Evolutionary conservation across 345 rosid species (phyloP).

Genomic region (Isatis tinctoria): DNA sequence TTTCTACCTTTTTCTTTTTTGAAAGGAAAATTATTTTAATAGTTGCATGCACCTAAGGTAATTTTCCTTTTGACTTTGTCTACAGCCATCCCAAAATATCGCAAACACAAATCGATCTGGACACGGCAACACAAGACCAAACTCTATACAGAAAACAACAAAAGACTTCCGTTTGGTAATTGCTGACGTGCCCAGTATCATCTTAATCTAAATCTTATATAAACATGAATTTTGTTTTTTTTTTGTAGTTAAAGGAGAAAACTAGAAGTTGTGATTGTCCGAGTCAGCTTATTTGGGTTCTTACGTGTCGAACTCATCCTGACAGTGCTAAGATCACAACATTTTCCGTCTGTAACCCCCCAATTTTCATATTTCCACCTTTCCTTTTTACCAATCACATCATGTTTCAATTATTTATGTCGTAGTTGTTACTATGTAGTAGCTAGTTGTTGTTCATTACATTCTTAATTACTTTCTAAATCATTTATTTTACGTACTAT

Average conservation of each 20-base stretch:
- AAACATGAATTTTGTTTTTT: neutral
- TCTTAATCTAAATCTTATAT: neutral
- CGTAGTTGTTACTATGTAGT: neutral
- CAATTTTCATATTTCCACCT: neutral
- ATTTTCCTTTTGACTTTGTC: neutral
- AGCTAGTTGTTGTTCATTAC: neutral
- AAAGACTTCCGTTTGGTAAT: neutral
- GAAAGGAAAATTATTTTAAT: neutral
- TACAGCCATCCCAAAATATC: neutral
- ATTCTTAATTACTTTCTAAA: neutral
- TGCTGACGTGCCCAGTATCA: slow-evolving; percentile 14
- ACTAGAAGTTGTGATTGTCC: slow-evolving; percentile 16
- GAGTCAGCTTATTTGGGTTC: slow-evolving; percentile 24
- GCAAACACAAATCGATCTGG: neutral
- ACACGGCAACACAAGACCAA: slow-evolving; percentile 20
- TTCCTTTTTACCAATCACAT: slow-evolving; percentile 10
- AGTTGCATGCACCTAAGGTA: neutral
- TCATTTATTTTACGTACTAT: neutral
- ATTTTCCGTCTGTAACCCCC: neutral
- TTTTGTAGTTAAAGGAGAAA: neutral
- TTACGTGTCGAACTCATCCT: slow-evolving; percentile 34
- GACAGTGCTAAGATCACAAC: neutral
- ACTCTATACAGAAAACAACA: neutral
- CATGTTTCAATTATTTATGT: neutral
- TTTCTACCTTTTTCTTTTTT: too few relatives aligned